Evolutionary conservation across 495 filamentous ascomycete species (phyloP).

Genomic region (Aspergillus sclerotioniger): DNA sequence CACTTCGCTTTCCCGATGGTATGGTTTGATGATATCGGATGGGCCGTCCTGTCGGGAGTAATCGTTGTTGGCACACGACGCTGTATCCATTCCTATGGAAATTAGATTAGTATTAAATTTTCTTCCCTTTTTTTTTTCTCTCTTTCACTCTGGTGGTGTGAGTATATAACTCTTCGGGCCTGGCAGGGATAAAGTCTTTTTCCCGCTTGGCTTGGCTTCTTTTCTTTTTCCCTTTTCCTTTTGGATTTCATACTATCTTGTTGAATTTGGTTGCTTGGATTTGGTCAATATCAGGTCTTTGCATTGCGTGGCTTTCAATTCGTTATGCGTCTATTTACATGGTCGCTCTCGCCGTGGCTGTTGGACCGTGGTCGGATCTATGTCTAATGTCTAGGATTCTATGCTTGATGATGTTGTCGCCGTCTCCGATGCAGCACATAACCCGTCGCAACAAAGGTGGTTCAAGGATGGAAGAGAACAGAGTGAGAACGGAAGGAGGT

Average conservation of each 20-base stretch:
- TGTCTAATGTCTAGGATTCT: slow-evolving; percentile 6
- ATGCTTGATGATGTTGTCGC: background rate
- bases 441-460: background rate
- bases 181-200: slow-evolving; percentile 6
- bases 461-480: background rate
- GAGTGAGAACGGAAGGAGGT: background rate
- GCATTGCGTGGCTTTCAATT: background rate
- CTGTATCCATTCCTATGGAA: background rate
- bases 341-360: background rate
- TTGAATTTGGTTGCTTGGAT: background rate
- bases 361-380: background rate
- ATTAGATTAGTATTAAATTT: background rate
- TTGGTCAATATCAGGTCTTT: background rate
- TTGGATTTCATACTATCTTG: background rate
- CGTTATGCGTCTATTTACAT: background rate
- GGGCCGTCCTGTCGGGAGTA: background rate
- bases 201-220: background rate
- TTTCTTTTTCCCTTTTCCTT: background rate
- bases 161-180: background rate
- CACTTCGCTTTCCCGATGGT: slow-evolving; percentile 8
- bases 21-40: slow-evolving; percentile 1
- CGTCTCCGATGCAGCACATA: background rate
- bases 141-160: no score
- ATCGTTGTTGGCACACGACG: background rate
- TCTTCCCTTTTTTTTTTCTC: background rate